Evolutionary conservation across 2,329 filamentous ascomycete genomes (phyloP).

Genomic region (Trichoderma sp.): DNA sequence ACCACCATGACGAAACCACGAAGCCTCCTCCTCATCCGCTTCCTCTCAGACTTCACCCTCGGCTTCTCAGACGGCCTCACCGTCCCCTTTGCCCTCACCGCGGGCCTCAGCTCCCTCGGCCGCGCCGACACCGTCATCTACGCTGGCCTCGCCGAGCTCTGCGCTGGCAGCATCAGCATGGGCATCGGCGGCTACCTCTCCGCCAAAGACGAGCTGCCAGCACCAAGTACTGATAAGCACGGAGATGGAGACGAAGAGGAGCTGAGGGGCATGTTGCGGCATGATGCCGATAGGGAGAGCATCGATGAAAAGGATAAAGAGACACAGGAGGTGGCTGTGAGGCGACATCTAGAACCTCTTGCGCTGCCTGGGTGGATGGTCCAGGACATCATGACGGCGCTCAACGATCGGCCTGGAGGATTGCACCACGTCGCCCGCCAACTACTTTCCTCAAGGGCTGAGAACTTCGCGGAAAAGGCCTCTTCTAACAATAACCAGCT

Average conservation of each 20-base stretch:
- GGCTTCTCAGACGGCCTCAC: conserved; percentile 75
- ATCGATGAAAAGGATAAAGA: conserved; percentile 30
- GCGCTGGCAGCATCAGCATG: conserved; percentile 73
- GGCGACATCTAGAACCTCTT: conserved; percentile 41
- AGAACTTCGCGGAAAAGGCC: conserved; percentile 3
- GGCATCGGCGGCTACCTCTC: conserved; percentile 71
- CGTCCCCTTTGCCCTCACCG: conserved; percentile 73
- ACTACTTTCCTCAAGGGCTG: conserved; percentile 28
- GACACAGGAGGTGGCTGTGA: conserved; percentile 34
- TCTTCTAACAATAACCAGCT: conserved; percentile 30
- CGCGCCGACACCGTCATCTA: conserved; percentile 65
- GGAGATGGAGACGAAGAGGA: conserved; percentile 32
- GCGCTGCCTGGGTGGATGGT: conserved; percentile 34
- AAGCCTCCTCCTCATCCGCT: conserved; percentile 42
- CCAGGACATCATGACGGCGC: conserved; percentile 34
- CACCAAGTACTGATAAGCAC: background rate
- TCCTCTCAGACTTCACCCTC: conserved; percentile 68
- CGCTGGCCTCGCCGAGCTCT: conserved; percentile 70
- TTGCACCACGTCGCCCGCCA: conserved; percentile 33
- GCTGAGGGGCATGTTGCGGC: conserved; percentile 35
- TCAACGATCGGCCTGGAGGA: conserved; percentile 39
- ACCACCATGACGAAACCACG: conserved; percentile 32
- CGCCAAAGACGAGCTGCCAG: conserved; percentile 47
- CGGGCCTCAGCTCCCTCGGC: conserved; percentile 65
- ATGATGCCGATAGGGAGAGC: conserved; percentile 21